Percentiles rank a stretch among this genome's conserved stretches.
These are phyloP conservation scores for Phoma herbarum DNA, from an alignment of 2,329 filamentous ascomycete species.

Conservation along the genomic window DNA sequence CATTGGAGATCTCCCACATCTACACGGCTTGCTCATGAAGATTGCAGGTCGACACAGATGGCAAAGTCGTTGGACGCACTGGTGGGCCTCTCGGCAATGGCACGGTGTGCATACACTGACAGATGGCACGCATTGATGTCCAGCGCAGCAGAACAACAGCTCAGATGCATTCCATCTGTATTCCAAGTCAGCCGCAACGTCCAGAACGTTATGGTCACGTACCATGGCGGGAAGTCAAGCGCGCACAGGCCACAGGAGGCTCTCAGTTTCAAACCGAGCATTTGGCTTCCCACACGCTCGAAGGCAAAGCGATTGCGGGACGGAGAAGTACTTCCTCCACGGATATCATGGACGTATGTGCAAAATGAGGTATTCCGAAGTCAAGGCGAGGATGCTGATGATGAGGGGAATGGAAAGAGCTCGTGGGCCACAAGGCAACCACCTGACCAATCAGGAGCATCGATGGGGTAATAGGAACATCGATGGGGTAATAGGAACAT, in stretches of 20 bases:
- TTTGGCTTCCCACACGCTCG: neutral
- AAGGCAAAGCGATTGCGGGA: no score
- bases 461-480: constrained; percentile 24
- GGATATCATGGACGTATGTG: neutral
- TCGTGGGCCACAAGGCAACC: constrained; percentile 21
- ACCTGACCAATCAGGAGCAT: constrained; percentile 17
- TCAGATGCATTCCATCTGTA: neutral
- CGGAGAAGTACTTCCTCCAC: neutral
- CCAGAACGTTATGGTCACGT: neutral
- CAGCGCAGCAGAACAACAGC: no score
- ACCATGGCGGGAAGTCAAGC: constrained; percentile 1
- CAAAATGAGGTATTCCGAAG: neutral
- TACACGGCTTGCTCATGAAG: neutral
- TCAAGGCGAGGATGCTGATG: constrained; percentile 12
- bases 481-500: constrained; percentile 24
- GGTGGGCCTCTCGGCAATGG: constrained; percentile 17
- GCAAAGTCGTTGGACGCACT: constrained; percentile 17
- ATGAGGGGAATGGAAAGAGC: constrained; percentile 19
- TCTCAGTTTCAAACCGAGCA: neutral
- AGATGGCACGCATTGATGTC: neutral
- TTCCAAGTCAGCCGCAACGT: constrained; percentile 3
- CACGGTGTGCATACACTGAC: neutral
- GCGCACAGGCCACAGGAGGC: constrained; percentile 9
- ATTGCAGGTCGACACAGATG: constrained; percentile 9
- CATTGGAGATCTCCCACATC: neutral